Conservation (phyloP, 441 rosid species). For the Cnidoscolus chayamansa region DNA sequence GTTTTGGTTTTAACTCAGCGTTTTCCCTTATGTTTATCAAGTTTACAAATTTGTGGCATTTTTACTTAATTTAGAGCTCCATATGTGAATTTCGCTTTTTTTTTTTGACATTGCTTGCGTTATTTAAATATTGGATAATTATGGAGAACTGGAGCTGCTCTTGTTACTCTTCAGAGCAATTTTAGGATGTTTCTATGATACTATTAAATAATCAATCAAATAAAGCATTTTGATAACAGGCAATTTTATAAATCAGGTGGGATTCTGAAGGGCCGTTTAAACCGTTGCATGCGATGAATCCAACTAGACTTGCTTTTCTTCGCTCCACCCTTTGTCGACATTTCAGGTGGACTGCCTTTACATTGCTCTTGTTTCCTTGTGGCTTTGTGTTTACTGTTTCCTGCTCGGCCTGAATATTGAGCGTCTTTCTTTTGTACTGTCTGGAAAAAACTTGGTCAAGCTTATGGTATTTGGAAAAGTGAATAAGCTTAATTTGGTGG, state of each 20-base stretch:
- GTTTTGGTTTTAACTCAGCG: no score
- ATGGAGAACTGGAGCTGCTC: not conserved
- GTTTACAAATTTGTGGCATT: no score
- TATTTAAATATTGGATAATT: not conserved
- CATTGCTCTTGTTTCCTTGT: not conserved
- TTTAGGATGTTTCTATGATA: not conserved
- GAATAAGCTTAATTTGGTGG: not conserved
- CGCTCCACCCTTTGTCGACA: constrained; percentile 86
- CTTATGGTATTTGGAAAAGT: not conserved
- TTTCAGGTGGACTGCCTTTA: constrained; percentile 45
- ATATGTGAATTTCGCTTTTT: not conserved
- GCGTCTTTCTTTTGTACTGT: not conserved
- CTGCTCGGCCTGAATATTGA: not conserved
- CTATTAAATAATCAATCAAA: not conserved
- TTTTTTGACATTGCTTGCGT: not conserved
- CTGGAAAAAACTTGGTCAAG: no score
- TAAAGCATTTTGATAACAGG: not conserved
- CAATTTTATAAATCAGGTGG: constrained; percentile 52
- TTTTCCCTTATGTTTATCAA: no score
- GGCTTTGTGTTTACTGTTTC: not conserved
- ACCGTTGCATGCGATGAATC: constrained; percentile 81
- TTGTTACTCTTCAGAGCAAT: not conserved
- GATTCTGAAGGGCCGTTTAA: constrained; percentile 84
- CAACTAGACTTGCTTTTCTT: constrained; percentile 80
- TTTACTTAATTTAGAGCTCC: not conserved